These are phyloP conservation scores for Calonectria pteridis DNA, from an alignment of 2,329 filamentous ascomycete genomes.

Conservation along the genomic window DNA sequence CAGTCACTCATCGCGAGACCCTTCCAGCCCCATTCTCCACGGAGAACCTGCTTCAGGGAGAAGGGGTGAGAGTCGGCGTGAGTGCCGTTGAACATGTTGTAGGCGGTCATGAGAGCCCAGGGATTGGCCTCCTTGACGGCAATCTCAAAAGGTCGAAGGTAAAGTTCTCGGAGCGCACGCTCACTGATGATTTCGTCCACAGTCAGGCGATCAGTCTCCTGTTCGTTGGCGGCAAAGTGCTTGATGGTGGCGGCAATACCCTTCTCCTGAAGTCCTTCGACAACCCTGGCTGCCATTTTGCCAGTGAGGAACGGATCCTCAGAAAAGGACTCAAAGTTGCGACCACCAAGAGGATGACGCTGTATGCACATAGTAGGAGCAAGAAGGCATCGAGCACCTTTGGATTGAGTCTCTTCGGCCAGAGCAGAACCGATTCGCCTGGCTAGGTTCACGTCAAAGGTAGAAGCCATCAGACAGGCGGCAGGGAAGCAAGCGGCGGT, in stretches of 20 bases:
- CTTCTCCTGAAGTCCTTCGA: slow-evolving; percentile 55
- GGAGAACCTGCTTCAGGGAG: slow-evolving; percentile 51
- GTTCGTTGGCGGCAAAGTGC: slow-evolving; percentile 60
- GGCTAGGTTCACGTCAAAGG: slow-evolving; percentile 71
- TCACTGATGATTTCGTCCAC: slow-evolving; percentile 45
- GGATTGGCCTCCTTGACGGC: slow-evolving; percentile 54
- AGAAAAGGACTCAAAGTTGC: slow-evolving; percentile 46
- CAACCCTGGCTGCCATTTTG: slow-evolving; percentile 44
- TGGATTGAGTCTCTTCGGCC: slow-evolving; percentile 65
- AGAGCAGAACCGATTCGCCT: slow-evolving; percentile 69
- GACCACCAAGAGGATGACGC: slow-evolving; percentile 44
- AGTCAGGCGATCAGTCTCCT: slow-evolving; percentile 45
- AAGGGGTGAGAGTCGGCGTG: slow-evolving; percentile 47
- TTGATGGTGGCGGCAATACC: slow-evolving; percentile 58
- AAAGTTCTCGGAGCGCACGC: slow-evolving; percentile 44
- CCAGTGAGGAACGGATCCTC: slow-evolving; percentile 44
- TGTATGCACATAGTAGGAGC: slow-evolving; percentile 47
- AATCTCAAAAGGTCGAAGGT: slow-evolving; percentile 56
- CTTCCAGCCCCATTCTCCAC: slow-evolving; percentile 59
- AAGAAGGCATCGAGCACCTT: slow-evolving; percentile 78
- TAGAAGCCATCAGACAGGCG: slow-evolving; percentile 65
- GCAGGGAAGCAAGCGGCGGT: slow-evolving; percentile 45
- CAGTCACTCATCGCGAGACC: slow-evolving; percentile 53
- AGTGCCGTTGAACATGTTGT: slow-evolving; percentile 56
- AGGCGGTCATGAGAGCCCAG: slow-evolving; percentile 52